These are phyloP conservation scores for Fusarium chaquense DNA, from an alignment of 2,329 filamentous ascomycete genomes.

Conservation along the genomic window DNA sequence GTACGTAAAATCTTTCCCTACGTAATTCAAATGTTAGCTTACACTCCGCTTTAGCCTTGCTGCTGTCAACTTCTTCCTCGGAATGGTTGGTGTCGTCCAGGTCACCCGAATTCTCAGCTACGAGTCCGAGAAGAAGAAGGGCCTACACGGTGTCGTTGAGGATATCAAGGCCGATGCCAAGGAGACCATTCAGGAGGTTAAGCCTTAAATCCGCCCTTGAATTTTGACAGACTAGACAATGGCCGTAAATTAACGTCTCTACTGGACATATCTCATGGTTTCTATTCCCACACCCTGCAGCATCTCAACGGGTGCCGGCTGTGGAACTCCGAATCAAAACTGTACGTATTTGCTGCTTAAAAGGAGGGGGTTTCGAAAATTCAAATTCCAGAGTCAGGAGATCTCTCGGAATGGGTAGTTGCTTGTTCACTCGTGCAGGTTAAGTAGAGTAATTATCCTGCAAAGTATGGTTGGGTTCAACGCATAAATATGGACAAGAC, in stretches of 20 bases:
- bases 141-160: conserved; percentile 51
- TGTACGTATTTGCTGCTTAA: conserved; percentile 7
- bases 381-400: conserved; percentile 7
- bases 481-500: conserved; percentile 23
- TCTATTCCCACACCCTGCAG: background rate
- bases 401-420: conserved; percentile 17
- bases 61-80: conserved; percentile 98
- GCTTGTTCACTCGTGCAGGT: conserved; percentile 12
- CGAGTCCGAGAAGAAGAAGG: conserved; percentile 70
- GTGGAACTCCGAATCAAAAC: background rate
- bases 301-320: background rate
- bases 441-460: conserved; percentile 16
- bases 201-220: conserved; percentile 34
- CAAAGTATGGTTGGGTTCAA: conserved; percentile 17
- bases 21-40: background rate
- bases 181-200: conserved; percentile 47
- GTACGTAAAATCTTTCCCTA: conserved; percentile 60
- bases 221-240: background rate
- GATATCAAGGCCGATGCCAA: conserved; percentile 58
- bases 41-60: conserved; percentile 72
- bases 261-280: conserved; percentile 20
- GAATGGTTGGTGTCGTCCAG: conserved; percentile 86
- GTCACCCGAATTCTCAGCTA: conserved; percentile 79
- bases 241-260: background rate
- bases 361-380: conserved; percentile 11